Conservation (phyloP, 306 rosid species). For the Comarum palustre region DNA sequence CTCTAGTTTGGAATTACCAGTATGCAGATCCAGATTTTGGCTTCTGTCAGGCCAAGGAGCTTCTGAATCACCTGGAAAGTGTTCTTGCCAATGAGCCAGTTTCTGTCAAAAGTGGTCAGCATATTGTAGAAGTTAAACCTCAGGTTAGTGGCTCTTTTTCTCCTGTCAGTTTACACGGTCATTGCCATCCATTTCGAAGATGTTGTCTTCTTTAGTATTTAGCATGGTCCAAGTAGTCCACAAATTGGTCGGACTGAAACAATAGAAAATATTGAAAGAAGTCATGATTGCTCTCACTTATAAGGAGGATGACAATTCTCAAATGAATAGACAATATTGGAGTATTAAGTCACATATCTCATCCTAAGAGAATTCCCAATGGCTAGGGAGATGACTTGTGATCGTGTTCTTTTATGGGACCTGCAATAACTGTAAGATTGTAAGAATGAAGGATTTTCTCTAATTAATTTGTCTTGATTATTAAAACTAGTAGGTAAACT, state of each 20-base stretch:
- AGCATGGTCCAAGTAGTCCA: not conserved
- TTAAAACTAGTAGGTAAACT: not conserved
- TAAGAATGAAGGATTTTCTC: not conserved
- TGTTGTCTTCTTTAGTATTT: not conserved
- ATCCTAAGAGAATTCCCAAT: not conserved
- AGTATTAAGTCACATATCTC: not conserved
- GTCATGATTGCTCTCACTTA: not conserved
- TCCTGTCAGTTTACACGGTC: not conserved
- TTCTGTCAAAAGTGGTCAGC: constrained; percentile 76
- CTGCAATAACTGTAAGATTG: not conserved
- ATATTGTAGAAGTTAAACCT: constrained; percentile 88
- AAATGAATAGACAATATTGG: not conserved
- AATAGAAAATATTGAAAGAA: not conserved
- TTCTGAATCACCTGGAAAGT: constrained; percentile 85
- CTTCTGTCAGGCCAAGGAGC: constrained; percentile 90
- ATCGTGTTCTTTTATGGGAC: not conserved
- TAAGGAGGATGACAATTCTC: not conserved
- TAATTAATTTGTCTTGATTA: not conserved
- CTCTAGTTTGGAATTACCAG: constrained; percentile 83
- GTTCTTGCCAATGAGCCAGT: constrained; percentile 93
- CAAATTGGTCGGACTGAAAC: not conserved
- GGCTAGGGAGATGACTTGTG: not conserved
- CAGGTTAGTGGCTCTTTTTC: constrained; percentile 51
- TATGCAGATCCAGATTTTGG: constrained; percentile 87
- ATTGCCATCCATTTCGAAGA: not conserved